These are phyloP conservation scores for Atalantia buxifolia DNA, from an alignment of 345 rosid species.

Conservation along the genomic window DNA sequence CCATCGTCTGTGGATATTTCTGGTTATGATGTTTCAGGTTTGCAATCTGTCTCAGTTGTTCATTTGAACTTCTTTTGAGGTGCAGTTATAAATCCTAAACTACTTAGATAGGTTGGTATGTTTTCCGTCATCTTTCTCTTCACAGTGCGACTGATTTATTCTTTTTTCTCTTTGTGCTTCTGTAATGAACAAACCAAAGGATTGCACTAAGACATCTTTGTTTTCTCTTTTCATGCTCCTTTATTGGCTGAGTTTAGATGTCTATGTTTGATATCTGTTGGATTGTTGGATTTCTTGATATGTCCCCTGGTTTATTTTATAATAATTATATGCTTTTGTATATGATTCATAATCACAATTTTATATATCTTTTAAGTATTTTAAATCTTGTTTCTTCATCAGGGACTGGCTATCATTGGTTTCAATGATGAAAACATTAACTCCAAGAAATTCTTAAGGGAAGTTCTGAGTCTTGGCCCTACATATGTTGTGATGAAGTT, in stretches of 20 bases:
- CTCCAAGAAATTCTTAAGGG: constrained; percentile 50
- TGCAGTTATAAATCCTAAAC: neutral
- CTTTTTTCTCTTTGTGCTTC: neutral
- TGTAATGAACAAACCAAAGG: neutral
- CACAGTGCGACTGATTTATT: neutral
- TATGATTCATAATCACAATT: neutral
- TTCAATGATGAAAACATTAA: constrained; percentile 56
- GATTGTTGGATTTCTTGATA: neutral
- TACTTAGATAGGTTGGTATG: neutral
- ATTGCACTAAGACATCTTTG: neutral
- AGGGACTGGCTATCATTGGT: constrained; percentile 90
- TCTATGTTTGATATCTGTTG: neutral
- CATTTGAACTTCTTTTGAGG: too few relatives aligned
- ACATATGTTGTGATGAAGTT: constrained; percentile 95
- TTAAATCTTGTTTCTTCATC: constrained; percentile 5
- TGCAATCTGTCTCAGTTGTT: constrained; percentile 13
- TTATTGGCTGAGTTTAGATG: neutral
- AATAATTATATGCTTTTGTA: neutral
- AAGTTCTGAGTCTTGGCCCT: constrained; percentile 91
- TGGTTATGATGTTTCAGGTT: constrained; percentile 98
- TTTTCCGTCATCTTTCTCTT: neutral
- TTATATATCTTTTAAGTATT: neutral
- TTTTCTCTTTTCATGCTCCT: neutral
- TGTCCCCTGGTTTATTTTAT: neutral
- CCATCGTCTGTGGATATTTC: constrained; percentile 98